A percentile compares a stretch with the other conserved stretches of the same genome.
Evolutionary conservation across 2,329 filamentous ascomycete genomes (phyloP).

Genomic region (Zymoseptoria ardabiliae): DNA sequence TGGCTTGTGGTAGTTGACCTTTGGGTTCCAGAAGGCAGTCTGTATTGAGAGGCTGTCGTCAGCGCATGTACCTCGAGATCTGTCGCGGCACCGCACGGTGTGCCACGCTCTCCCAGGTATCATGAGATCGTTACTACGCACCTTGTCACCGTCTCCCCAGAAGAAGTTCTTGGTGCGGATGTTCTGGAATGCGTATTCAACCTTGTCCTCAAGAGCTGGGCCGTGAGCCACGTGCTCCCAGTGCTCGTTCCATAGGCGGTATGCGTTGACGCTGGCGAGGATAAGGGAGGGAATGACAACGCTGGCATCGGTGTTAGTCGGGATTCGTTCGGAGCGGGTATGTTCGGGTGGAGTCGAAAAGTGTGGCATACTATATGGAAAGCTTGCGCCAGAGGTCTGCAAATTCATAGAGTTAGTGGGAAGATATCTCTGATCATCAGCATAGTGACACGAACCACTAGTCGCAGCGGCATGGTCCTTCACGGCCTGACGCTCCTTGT

Average conservation of each 20-base stretch:
- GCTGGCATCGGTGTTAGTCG: slow-evolving; percentile 16
- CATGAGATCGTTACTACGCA: slow-evolving; percentile 33
- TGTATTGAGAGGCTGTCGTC: slow-evolving; percentile 16
- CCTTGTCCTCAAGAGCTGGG: slow-evolving; percentile 79
- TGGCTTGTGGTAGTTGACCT: slow-evolving; percentile 96
- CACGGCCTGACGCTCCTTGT: slow-evolving; percentile 82
- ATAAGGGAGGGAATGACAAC: slow-evolving; percentile 66
- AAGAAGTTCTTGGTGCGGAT: slow-evolving; percentile 92
- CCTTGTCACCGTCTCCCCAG: slow-evolving; percentile 96
- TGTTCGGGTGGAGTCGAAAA: slow-evolving; percentile 4
- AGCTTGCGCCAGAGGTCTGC: slow-evolving; percentile 92
- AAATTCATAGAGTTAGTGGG: slow-evolving; percentile 7
- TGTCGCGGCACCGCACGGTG: not conserved
- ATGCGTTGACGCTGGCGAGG: slow-evolving; percentile 72
- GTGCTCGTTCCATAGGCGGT: slow-evolving; percentile 86
- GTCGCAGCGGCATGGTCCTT: slow-evolving; percentile 83
- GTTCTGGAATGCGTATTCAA: slow-evolving; percentile 96
- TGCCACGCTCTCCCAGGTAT: not conserved
- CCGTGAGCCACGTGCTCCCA: slow-evolving; percentile 92
- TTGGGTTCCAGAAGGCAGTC: slow-evolving; percentile 72
- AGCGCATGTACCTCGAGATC: slow-evolving; percentile 1
- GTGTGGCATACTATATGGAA: slow-evolving; percentile 74
- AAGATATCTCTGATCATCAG: not conserved
- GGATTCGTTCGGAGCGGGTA: slow-evolving; percentile 1
- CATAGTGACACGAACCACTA: slow-evolving; percentile 60